These are phyloP conservation scores for Penicillium sp. DNA, from an alignment of 2,329 filamentous ascomycete species.

Conservation along the genomic window DNA sequence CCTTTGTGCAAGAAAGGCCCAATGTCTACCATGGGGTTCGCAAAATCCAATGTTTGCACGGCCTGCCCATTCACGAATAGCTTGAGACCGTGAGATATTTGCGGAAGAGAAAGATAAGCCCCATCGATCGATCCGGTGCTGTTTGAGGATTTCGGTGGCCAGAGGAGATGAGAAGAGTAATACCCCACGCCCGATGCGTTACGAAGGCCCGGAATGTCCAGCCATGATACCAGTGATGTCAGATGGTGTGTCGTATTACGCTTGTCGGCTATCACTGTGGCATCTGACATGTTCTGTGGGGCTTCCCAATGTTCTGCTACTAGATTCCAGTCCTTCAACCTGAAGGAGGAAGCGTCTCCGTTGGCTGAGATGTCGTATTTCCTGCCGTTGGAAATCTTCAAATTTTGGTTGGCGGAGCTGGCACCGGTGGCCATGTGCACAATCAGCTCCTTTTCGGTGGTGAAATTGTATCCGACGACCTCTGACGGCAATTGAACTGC, in stretches of 20 bases:
- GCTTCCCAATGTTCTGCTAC: slow-evolving; percentile 24
- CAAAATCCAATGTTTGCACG: neutral
- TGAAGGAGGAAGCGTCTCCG: neutral
- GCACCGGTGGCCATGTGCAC: neutral
- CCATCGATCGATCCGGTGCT: neutral
- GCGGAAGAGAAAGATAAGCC: neutral
- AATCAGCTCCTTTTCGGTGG: neutral
- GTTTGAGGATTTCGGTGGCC: neutral
- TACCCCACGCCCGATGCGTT: neutral
- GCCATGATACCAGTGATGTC: neutral
- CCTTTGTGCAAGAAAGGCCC: slow-evolving; percentile 1
- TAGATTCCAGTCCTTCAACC: neutral
- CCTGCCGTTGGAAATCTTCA: slow-evolving; percentile 1
- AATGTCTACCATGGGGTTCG: neutral
- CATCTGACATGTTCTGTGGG: slow-evolving; percentile 21
- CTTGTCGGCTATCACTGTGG: slow-evolving; percentile 14
- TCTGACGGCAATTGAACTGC: slow-evolving; percentile 3
- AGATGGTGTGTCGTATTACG: slow-evolving; percentile 25
- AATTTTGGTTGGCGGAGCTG: neutral
- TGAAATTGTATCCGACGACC: neutral
- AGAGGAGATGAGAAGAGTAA: neutral
- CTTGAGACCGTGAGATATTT: neutral
- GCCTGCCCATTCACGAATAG: slow-evolving; percentile 2
- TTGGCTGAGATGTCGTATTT: slow-evolving; percentile 16
- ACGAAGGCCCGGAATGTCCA: neutral